These are phyloP conservation scores for Coniochaeta hoffmannii DNA, from an alignment of 2,329 filamentous ascomycete species.

Conservation along the genomic window DNA sequence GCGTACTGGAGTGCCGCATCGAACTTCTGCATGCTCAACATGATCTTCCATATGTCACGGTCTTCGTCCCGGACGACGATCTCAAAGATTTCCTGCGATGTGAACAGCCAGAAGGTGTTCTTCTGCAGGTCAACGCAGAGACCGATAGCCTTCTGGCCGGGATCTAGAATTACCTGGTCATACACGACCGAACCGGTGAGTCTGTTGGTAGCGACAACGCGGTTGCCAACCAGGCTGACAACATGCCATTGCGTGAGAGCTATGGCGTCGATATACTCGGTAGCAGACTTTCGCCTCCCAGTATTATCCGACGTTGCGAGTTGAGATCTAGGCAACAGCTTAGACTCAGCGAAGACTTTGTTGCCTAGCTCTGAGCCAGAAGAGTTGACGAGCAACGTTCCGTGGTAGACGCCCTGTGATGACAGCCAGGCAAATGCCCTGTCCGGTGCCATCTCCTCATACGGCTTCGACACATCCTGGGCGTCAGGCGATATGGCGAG, in stretches of 20 bases:
- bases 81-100: constrained; percentile 84
- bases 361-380: constrained; percentile 58
- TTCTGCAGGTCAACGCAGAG: constrained; percentile 87
- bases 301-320: constrained; percentile 62
- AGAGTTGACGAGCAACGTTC: constrained; percentile 61
- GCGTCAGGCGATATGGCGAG: constrained; percentile 72
- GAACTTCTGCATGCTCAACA: constrained; percentile 81
- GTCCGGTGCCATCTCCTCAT: constrained; percentile 54
- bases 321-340: constrained; percentile 66
- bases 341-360: constrained; percentile 72
- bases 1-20: constrained; percentile 83
- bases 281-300: constrained; percentile 55
- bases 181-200: constrained; percentile 81
- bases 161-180: constrained; percentile 77
- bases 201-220: constrained; percentile 78
- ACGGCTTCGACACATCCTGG: constrained; percentile 39
- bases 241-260: constrained; percentile 92
- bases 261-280: constrained; percentile 72
- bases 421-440: constrained; percentile 86
- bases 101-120: constrained; percentile 97
- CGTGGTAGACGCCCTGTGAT: constrained; percentile 79
- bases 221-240: constrained; percentile 71
- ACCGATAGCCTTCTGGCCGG: constrained; percentile 72
- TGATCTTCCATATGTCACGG: constrained; percentile 88
- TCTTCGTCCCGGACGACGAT: constrained; percentile 87